These are phyloP conservation scores for Penicillium sp. DNA, from an alignment of 2,329 filamentous ascomycete species.

Conservation along the genomic window DNA sequence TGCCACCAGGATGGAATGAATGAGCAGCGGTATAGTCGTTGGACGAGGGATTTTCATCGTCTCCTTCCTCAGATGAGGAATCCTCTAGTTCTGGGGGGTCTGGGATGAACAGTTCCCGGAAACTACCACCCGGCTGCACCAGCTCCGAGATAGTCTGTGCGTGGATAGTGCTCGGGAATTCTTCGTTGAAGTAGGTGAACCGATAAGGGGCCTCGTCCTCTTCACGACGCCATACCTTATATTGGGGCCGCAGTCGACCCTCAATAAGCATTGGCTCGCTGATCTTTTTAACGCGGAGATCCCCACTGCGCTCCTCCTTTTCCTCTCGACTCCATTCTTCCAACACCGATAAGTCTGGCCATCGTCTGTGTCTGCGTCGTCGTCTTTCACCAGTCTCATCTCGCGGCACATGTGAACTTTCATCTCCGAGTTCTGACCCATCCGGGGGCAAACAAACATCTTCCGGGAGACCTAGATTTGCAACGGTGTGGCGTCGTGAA, in stretches of 20 bases:
- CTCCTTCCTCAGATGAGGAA: constrained; percentile 67
- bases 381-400: constrained; percentile 44
- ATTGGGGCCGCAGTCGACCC: constrained; percentile 78
- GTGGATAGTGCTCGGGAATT: constrained; percentile 93
- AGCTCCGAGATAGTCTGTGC: constrained; percentile 93
- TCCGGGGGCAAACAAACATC: constrained; percentile 91
- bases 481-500: constrained; percentile 58
- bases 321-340: constrained; percentile 91
- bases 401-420: constrained; percentile 55
- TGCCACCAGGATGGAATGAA: not conserved
- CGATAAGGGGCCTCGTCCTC: constrained; percentile 90
- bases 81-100: constrained; percentile 76
- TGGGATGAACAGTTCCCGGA: constrained; percentile 85
- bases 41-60: constrained; percentile 29
- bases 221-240: constrained; percentile 78
- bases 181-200: constrained; percentile 98
- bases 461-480: constrained; percentile 65
- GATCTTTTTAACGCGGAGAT: constrained; percentile 83
- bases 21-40: constrained; percentile 16
- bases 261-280: constrained; percentile 92
- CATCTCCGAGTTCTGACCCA: constrained; percentile 81
- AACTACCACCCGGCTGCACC: constrained; percentile 78
- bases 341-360: constrained; percentile 81
- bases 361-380: constrained; percentile 68
- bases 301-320: constrained; percentile 82